Conservation (phyloP, 148 eudicot species). For the Cornus kousa region DNA sequence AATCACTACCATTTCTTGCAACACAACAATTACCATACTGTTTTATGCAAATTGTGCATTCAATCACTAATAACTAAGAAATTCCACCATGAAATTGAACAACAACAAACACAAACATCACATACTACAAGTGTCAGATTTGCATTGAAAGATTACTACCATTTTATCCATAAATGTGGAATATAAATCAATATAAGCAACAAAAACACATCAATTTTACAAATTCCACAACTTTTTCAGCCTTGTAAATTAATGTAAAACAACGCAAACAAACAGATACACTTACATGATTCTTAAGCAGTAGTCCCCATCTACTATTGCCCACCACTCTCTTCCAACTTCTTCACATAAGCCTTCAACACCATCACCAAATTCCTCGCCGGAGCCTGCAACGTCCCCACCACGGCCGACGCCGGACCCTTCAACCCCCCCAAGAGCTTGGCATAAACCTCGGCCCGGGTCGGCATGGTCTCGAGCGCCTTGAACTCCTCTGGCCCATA, state of each 20-base stretch:
- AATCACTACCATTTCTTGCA: neutral
- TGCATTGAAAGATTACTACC: neutral
- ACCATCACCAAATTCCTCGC: neutral
- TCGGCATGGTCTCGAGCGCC: neutral
- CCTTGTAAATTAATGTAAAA: neutral
- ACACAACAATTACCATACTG: neutral
- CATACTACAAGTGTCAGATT: neutral
- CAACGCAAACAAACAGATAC: neutral
- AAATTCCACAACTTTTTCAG: neutral
- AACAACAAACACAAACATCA: neutral
- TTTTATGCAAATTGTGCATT: neutral
- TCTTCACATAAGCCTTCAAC: neutral
- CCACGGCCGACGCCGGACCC: neutral
- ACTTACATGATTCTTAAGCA: neutral
- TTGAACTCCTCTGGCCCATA: neutral
- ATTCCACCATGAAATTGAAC: neutral
- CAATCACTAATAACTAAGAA: neutral
- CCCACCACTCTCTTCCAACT: conserved; percentile 2
- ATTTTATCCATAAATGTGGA: neutral
- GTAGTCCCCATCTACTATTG: neutral
- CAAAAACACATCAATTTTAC: neutral
- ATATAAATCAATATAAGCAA: neutral
- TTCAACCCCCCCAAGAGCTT: neutral
- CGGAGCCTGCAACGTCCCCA: neutral
- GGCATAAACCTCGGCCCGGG: neutral